A percentile compares a stretch with the other conserved stretches of the same genome.
Evolutionary conservation across 73 alveolate genomes (phyloP).

Genomic region (Blepharisma japonicum): DNA sequence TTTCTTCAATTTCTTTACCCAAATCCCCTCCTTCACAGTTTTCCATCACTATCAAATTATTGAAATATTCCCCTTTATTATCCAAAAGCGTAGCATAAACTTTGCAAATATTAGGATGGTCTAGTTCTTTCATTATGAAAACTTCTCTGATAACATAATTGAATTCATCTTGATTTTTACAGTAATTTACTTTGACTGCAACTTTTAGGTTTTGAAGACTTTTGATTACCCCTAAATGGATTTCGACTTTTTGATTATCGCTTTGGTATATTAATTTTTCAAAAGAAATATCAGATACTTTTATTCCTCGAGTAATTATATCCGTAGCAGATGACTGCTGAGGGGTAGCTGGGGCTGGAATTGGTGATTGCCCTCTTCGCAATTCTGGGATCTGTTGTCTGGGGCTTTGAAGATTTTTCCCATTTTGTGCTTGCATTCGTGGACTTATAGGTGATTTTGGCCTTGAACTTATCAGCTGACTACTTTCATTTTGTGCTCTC

Average conservation of each 20-base stretch:
- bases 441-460: background rate
- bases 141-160: slow-evolving; percentile 19
- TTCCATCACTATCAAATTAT: slow-evolving; percentile 1
- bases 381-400: background rate
- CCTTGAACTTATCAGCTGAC: background rate
- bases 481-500: background rate
- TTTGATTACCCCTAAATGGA: background rate
- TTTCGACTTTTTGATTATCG: background rate
- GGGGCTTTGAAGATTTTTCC: background rate
- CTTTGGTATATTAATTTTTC: slow-evolving; percentile 1
- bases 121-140: background rate
- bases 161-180: background rate
- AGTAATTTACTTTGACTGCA: background rate
- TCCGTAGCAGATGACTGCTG: background rate
- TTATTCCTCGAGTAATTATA: background rate
- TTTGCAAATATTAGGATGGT: slow-evolving; percentile 20
- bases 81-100: slow-evolving; percentile 21
- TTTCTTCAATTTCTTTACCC: background rate
- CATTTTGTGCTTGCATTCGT: background rate
- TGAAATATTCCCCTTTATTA: background rate
- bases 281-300: background rate
- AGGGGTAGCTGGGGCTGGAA: background rate
- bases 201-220: background rate
- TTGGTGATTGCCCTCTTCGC: background rate
- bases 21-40: background rate